Evolutionary conservation across 2,329 filamentous ascomycete species (phyloP).

Genomic region (Fusarium oxysporum): DNA sequence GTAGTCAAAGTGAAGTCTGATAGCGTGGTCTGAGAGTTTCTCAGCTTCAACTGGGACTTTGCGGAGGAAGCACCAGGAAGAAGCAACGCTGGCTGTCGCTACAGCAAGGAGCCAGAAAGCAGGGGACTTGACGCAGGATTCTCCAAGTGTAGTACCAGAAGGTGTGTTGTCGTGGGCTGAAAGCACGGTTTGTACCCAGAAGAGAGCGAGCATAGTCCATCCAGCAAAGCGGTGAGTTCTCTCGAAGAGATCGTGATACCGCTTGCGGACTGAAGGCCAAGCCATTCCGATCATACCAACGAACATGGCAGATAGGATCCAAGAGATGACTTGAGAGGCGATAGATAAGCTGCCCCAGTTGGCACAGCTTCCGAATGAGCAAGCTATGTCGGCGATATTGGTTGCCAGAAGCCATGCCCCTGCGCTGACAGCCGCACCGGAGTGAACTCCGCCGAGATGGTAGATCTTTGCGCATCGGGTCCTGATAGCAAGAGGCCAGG

Average conservation of each 20-base stretch:
- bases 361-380: slow-evolving; percentile 30
- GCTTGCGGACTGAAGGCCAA: slow-evolving; percentile 71
- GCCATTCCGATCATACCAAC: slow-evolving; percentile 70
- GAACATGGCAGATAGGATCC: slow-evolving; percentile 70
- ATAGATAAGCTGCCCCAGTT: slow-evolving; percentile 51
- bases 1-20: slow-evolving; percentile 77
- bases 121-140: slow-evolving; percentile 54
- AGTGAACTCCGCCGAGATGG: slow-evolving; percentile 64
- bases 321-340: slow-evolving; percentile 61
- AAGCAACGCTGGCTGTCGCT: slow-evolving; percentile 73
- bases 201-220: slow-evolving; percentile 74
- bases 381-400: slow-evolving; percentile 46
- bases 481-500: slow-evolving; percentile 61
- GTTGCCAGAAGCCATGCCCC: slow-evolving; percentile 61
- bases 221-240: slow-evolving; percentile 76
- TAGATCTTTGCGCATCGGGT: slow-evolving; percentile 61
- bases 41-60: slow-evolving; percentile 75
- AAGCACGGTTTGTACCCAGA: slow-evolving; percentile 73
- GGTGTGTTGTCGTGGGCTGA: slow-evolving; percentile 58
- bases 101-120: slow-evolving; percentile 74
- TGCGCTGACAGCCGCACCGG: slow-evolving; percentile 60
- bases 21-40: slow-evolving; percentile 77
- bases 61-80: slow-evolving; percentile 79
- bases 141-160: slow-evolving; percentile 49
- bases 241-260: slow-evolving; percentile 77